Conservation (phyloP, 2,329 filamentous ascomycete genomes). For the Colletotrichum acutatum region DNA sequence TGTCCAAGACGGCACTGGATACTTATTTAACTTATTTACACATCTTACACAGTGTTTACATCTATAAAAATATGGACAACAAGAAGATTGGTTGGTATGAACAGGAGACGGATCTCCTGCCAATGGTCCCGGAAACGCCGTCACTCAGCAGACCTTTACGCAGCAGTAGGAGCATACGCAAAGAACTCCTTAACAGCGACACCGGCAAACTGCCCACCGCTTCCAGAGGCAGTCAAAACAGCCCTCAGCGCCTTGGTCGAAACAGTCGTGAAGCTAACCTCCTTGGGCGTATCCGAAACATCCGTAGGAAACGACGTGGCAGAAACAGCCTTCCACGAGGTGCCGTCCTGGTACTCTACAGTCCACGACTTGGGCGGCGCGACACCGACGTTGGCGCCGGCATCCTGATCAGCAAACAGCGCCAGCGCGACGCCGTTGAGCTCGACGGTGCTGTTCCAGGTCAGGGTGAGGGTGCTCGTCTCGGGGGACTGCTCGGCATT, state of each 20-base stretch:
- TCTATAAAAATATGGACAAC: neutral
- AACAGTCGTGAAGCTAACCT: constrained; percentile 42
- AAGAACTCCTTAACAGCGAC: constrained; percentile 43
- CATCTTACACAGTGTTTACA: neutral
- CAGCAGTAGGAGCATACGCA: constrained; percentile 31
- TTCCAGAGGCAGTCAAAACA: constrained; percentile 39
- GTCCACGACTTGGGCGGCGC: constrained; percentile 44
- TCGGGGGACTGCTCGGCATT: constrained; percentile 43
- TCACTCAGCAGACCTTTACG: neutral
- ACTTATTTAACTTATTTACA: too few relatives aligned
- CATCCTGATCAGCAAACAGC: constrained; percentile 45
- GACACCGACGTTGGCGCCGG: constrained; percentile 43
- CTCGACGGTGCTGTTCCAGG: constrained; percentile 43
- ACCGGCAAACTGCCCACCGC: constrained; percentile 37
- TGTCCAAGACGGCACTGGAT: too few relatives aligned
- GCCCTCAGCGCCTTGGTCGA: constrained; percentile 41
- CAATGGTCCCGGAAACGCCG: too few relatives aligned
- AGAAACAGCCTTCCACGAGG: constrained; percentile 39
- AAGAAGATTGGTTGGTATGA: neutral
- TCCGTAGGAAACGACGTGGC: constrained; percentile 40
- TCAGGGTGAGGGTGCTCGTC: constrained; percentile 44
- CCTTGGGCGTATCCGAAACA: constrained; percentile 41
- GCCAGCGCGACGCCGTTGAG: constrained; percentile 44
- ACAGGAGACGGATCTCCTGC: too few relatives aligned
- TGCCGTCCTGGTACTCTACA: constrained; percentile 40